These are phyloP conservation scores for Echria macrotheca DNA, from an alignment of 495 filamentous ascomycete species.

Conservation along the genomic window DNA sequence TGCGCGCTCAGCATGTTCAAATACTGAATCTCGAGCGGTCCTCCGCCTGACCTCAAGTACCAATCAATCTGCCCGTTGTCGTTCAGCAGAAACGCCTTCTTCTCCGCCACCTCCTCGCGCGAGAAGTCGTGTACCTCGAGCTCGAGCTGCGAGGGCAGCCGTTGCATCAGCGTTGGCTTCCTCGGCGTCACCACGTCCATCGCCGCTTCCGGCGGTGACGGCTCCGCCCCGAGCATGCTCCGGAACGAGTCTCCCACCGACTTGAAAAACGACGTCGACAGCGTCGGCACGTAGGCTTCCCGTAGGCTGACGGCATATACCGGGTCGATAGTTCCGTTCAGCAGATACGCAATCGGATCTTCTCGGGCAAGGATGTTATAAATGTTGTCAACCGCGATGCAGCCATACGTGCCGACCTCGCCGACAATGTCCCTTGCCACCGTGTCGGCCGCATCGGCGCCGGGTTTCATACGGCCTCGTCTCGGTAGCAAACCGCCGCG, in stretches of 20 bases:
- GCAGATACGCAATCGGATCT: slow-evolving; percentile 76
- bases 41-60: slow-evolving; percentile 70
- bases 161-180: slow-evolving; percentile 40
- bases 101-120: slow-evolving; percentile 87
- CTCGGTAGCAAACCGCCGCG: slow-evolving; percentile 76
- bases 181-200: not conserved
- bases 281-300: slow-evolving; percentile 69
- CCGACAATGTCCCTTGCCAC: slow-evolving; percentile 62
- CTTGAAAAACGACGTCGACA: slow-evolving; percentile 58
- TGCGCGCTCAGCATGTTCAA: slow-evolving; percentile 97
- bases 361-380: slow-evolving; percentile 79
- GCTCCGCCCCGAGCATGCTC: slow-evolving; percentile 32
- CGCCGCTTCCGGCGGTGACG: slow-evolving; percentile 13
- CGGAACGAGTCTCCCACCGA: slow-evolving; percentile 61
- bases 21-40: slow-evolving; percentile 89
- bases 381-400: slow-evolving; percentile 88
- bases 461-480: slow-evolving; percentile 66
- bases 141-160: slow-evolving; percentile 85
- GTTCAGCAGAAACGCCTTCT: slow-evolving; percentile 79
- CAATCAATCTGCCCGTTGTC: slow-evolving; percentile 96
- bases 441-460: slow-evolving; percentile 56
- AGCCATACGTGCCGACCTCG: slow-evolving; percentile 74
- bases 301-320: slow-evolving; percentile 72
- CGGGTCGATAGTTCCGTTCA: slow-evolving; percentile 84
- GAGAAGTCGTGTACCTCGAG: slow-evolving; percentile 94